Conservation (phyloP, 495 filamentous ascomycete species). For the Lasiosphaeriaceae sp. region DNA sequence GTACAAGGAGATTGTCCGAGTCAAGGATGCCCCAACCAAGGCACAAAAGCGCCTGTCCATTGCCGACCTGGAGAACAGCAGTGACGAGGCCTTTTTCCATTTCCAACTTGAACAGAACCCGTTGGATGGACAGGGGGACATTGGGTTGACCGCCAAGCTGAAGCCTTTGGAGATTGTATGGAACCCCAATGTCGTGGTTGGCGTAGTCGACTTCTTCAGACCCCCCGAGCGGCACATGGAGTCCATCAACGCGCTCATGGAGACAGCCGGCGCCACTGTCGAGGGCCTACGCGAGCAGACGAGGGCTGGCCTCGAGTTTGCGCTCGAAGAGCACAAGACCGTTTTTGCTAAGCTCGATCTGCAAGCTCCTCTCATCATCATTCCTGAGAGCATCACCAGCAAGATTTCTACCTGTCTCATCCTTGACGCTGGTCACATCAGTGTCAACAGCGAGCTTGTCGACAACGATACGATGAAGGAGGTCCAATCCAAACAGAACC, state of each 20-base stretch:
- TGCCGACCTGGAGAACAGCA: slow-evolving; percentile 57
- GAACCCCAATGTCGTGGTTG: slow-evolving; percentile 87
- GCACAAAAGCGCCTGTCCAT: slow-evolving; percentile 49
- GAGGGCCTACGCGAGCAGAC: slow-evolving; percentile 94
- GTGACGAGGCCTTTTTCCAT: slow-evolving; percentile 79
- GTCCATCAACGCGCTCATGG: slow-evolving; percentile 89
- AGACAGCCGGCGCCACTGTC: slow-evolving; percentile 90
- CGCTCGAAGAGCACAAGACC: slow-evolving; percentile 94
- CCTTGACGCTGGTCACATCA: slow-evolving; percentile 92
- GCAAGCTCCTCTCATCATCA: slow-evolving; percentile 91
- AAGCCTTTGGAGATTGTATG: slow-evolving; percentile 96
- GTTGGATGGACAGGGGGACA: slow-evolving; percentile 84
- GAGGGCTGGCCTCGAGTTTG: slow-evolving; percentile 90
- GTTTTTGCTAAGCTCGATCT: slow-evolving; percentile 94
- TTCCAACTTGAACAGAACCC: slow-evolving; percentile 92
- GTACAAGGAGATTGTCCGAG: slow-evolving; percentile 88
- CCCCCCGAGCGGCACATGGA: slow-evolving; percentile 97
- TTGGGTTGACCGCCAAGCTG: slow-evolving; percentile 82
- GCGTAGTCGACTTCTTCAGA: slow-evolving; percentile 89
- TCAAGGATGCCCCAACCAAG: slow-evolving; percentile 73
- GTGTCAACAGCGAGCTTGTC: slow-evolving; percentile 87
- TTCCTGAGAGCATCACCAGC: slow-evolving; percentile 85
- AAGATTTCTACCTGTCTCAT: slow-evolving; percentile 82
- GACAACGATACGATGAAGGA: slow-evolving; percentile 84
- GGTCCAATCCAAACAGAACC: slow-evolving; percentile 84